Base-by-base conservation (phyloP, 768 basidiomycete species). In the Leccinum sublutescens region DNA sequence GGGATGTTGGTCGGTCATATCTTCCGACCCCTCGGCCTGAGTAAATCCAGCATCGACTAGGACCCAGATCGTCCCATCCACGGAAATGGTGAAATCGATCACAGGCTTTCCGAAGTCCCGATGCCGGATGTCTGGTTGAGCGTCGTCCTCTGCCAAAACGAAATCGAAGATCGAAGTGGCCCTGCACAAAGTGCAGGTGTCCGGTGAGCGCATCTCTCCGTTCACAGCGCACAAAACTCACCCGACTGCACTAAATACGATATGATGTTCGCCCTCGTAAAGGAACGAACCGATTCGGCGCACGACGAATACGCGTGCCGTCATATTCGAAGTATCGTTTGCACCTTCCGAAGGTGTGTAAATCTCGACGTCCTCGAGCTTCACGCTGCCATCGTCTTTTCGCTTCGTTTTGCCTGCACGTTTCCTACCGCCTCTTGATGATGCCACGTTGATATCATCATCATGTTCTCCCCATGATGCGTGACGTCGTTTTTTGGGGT, bases 241-340 rank as follows among this genome's bases (percentile, higher is more conserved):
- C 92, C 92, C 91, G 55, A 90, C 79, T 5, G 79, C 88, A 59
- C 78, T 87, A 69, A 93, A 93, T 5, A 92, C 60, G 14, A 91
- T 63, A 61, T 78, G 73, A 5, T 68, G 71, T 12, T 74, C 72
- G 4, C 66, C 69, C 8, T 71, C 72, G 3, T 76, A 71, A 7
- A 76, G 58, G 7, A 83, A 65, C 5, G 84, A 82, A 27, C 71
- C 75, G 50, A 93, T 84, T 61, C 77, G 82, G 34, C 75, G 78
- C 10, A 92, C 74, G 17, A 84, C 88, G 27, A 92, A 76, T 0
- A 87, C 76, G 1, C 62, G 57, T 31, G 74, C 74, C 15, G 77
- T 75, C 21, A 61, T 53, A 25, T 67, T 68, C 19, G 57, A 33
- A 33, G 66, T 64, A 27, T 68, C 62, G 21, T 38, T 60, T 31